Evolutionary conservation across 345 rosid species (phyloP).

Genomic region (Boechera divaricarpa): DNA sequence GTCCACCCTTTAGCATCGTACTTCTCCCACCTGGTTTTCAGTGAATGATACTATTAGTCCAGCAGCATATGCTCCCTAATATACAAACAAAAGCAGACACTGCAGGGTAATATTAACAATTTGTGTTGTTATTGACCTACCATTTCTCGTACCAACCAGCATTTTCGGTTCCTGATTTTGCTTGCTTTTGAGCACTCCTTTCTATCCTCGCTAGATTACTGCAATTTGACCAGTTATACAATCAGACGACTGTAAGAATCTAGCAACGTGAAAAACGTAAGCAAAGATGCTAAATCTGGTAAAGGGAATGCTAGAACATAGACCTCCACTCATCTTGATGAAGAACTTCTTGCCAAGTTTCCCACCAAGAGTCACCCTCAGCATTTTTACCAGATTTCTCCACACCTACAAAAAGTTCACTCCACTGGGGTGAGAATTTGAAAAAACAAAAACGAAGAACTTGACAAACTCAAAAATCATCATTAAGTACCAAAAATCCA

Average conservation of each 20-base stretch:
- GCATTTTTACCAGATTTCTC: conserved; percentile 97
- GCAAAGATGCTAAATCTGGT: background rate
- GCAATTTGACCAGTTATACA: conserved; percentile 40
- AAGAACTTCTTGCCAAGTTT: conserved; percentile 98
- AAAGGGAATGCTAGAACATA: conserved; percentile 24
- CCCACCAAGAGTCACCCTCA: conserved; percentile 99
- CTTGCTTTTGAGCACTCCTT: conserved; percentile 98
- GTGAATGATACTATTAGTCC: conserved; percentile 23
- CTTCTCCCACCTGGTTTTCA: conserved; percentile 91
- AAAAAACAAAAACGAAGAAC: background rate
- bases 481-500: background rate
- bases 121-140: conserved; percentile 53
- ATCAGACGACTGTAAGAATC: conserved; percentile 26
- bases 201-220: conserved; percentile 97
- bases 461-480: background rate
- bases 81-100: conserved; percentile 14
- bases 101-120: conserved; percentile 9
- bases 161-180: conserved; percentile 88
- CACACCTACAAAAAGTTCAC: conserved; percentile 64
- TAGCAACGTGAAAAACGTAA: background rate
- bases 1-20: conserved; percentile 99
- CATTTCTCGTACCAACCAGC: conserved; percentile 99
- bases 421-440: conserved; percentile 20
- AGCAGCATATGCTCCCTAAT: conserved; percentile 14
- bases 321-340: conserved; percentile 99